Evolutionary conservation across 2,329 filamentous ascomycete genomes (phyloP).

Genomic region (Cercospora berteroae): DNA sequence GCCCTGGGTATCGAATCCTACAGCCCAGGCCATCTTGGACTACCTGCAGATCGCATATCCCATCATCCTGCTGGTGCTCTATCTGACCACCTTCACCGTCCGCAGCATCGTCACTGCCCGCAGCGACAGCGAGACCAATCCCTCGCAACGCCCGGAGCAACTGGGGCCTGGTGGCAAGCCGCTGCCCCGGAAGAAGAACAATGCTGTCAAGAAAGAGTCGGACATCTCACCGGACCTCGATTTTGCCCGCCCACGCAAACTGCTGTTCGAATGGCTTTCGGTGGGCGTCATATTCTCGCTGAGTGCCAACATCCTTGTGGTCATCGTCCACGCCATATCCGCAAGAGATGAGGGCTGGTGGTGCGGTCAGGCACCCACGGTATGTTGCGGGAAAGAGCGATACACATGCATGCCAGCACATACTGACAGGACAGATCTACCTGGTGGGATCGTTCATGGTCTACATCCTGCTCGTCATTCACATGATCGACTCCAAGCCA

Average conservation of each 20-base stretch:
- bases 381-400: slow-evolving; percentile 47
- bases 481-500: slow-evolving; percentile 77
- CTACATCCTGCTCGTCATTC: slow-evolving; percentile 81
- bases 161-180: slow-evolving; percentile 87
- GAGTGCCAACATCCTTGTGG: slow-evolving; percentile 68
- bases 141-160: slow-evolving; percentile 40
- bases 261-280: slow-evolving; percentile 73
- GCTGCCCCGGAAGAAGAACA: slow-evolving; percentile 62
- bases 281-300: slow-evolving; percentile 71
- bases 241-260: slow-evolving; percentile 66
- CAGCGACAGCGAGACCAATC: slow-evolving; percentile 46
- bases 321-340: slow-evolving; percentile 71
- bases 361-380: slow-evolving; percentile 75
- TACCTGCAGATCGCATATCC: slow-evolving; percentile 60
- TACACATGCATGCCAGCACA: slow-evolving; percentile 3
- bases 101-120: slow-evolving; percentile 58
- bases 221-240: slow-evolving; percentile 49
- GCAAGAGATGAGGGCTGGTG: slow-evolving; percentile 69
- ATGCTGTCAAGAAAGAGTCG: slow-evolving; percentile 56
- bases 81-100: slow-evolving; percentile 60
- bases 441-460: slow-evolving; percentile 81
- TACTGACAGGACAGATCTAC: slow-evolving; percentile 64
- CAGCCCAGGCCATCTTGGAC: slow-evolving; percentile 45
- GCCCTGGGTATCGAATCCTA: slow-evolving; percentile 40
- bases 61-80: slow-evolving; percentile 63